Evolutionary conservation across 192 early-diverging fungal species (phyloP).

Genomic region (Lobulomyces angularis): DNA sequence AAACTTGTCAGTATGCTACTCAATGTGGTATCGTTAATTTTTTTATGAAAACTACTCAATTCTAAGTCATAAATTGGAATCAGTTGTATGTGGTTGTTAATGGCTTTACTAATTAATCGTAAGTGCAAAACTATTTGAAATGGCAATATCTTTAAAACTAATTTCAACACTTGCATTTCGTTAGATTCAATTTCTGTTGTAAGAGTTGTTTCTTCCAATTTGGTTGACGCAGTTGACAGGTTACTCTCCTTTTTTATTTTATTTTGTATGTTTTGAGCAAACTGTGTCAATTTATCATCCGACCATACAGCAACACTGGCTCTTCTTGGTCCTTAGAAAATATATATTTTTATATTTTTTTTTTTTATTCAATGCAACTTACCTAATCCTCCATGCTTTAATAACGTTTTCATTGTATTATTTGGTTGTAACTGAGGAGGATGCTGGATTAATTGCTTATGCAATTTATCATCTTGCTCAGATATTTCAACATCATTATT

Average conservation of each 20-base stretch:
- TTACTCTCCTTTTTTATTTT: conserved; percentile 6
- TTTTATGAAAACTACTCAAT: conserved; percentile 43
- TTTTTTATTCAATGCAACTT: conserved; percentile 17
- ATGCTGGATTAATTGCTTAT: no score
- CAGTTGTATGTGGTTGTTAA: no score
- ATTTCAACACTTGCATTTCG: no score
- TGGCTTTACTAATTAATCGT: conserved; percentile 29
- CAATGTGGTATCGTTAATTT: conserved; percentile 36
- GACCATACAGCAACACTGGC: conserved; percentile 71
- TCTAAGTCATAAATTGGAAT: conserved; percentile 37
- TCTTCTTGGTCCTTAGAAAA: no score
- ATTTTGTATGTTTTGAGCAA: conserved; percentile 35
- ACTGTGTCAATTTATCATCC: conserved; percentile 51
- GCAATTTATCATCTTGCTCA: no score
- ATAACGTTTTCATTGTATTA: no score
- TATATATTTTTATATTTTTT: no score
- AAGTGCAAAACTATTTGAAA: conserved; percentile 20
- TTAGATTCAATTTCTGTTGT: conserved; percentile 2
- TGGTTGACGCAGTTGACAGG: no score
- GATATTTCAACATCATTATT: no score
- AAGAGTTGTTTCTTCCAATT: conserved; percentile 11
- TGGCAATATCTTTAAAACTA: conserved; percentile 27
- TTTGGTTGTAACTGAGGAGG: no score
- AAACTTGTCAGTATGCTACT: conserved; percentile 21
- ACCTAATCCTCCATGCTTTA: no score